Percentiles rank a stretch among this genome's conserved stretches.
phyloP scores from a whole-genome alignment of 2,329 filamentous ascomycete genomes.

The Paraconiothyrium brasiliense region DNA sequence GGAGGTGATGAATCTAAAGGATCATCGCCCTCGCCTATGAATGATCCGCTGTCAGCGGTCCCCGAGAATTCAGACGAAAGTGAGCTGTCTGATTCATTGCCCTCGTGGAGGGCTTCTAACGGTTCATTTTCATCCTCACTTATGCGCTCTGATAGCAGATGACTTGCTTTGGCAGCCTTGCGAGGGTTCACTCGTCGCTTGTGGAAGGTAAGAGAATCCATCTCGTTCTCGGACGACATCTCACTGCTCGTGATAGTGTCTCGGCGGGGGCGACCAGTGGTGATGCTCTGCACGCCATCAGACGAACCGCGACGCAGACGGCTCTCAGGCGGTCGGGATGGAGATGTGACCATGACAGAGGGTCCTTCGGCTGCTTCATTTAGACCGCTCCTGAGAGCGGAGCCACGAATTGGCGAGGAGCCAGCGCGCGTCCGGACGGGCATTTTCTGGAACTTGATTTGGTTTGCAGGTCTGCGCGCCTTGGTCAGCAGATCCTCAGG shows the following conservation, averaged over 20 bases:
- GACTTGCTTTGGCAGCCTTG: slow-evolving; percentile 63
- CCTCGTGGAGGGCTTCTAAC: slow-evolving; percentile 53
- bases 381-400: slow-evolving; percentile 65
- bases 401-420: slow-evolving; percentile 76
- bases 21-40: slow-evolving; percentile 72
- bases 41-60: slow-evolving; percentile 70
- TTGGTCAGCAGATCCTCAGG: slow-evolving; percentile 3
- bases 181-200: slow-evolving; percentile 69
- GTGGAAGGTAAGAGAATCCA: slow-evolving; percentile 73
- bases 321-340: slow-evolving; percentile 58
- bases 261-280: slow-evolving; percentile 70
- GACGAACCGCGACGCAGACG: slow-evolving; percentile 73
- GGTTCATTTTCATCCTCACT: slow-evolving; percentile 56
- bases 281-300: slow-evolving; percentile 74
- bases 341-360: slow-evolving; percentile 65
- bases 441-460: slow-evolving; percentile 97
- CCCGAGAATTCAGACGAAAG: slow-evolving; percentile 53
- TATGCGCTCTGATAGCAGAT: slow-evolving; percentile 63
- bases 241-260: slow-evolving; percentile 86
- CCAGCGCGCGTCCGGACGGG: slow-evolving; percentile 85
- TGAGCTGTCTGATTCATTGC: slow-evolving; percentile 51
- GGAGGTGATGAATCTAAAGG: slow-evolving; percentile 64
- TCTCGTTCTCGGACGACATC: slow-evolving; percentile 83
- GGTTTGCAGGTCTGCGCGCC: slow-evolving; percentile 72
- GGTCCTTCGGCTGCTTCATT: slow-evolving; percentile 59